Evolutionary conservation across 495 filamentous ascomycete species (phyloP), one percentile per base, ranked within the genome.

Genomic region (Amphirosellinia nigrospora): DNA sequence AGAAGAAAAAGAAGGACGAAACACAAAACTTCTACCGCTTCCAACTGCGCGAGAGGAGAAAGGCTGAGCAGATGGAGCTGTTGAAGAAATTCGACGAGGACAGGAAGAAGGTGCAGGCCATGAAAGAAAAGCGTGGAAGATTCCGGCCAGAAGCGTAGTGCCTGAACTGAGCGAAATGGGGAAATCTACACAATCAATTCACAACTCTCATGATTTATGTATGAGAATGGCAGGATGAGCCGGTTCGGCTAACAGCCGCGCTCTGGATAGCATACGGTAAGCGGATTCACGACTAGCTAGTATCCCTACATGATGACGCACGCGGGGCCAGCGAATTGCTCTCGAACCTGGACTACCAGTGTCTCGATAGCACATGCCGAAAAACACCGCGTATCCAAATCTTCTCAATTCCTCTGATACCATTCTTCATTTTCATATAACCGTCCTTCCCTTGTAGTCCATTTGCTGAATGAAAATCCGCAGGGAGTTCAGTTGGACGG

Each of bases 1-100:
- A 85, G 55, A 84, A 86, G 74, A 87, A 86, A 79, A 89, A 86
- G 81, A 89, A 84, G 81, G 81, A 85, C 55, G 91, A 89, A 9
- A 79, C 89, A 72, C 87, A 87, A 41, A 91, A 93, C 74, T 98
- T 99, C 79, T 99, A 99, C 79, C 89, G 94, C 69, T 99, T 98
- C 85, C 96, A 99, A 86, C 86, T 87, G 71, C 82, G 95, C 59
- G 94, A 98, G 84, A 91, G 90, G 83, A 89, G 89, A 83, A 99
- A 99, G 86, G 88, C 89, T 74, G 86, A 89, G 71, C 92, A 93
- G 78, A 84, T 85, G 23, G 87, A 92, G 71, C 79, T 97, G 74
- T 76, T 90, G 64, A 85, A 81, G 77, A 81, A 80, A 68, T 92
- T 92, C 76, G 89, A 92, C 65, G 84, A 89, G 71, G 91, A 92